Base-by-base conservation (phyloP, 495 filamentous ascomycete species). In the Haplographium delicatum region DNA sequence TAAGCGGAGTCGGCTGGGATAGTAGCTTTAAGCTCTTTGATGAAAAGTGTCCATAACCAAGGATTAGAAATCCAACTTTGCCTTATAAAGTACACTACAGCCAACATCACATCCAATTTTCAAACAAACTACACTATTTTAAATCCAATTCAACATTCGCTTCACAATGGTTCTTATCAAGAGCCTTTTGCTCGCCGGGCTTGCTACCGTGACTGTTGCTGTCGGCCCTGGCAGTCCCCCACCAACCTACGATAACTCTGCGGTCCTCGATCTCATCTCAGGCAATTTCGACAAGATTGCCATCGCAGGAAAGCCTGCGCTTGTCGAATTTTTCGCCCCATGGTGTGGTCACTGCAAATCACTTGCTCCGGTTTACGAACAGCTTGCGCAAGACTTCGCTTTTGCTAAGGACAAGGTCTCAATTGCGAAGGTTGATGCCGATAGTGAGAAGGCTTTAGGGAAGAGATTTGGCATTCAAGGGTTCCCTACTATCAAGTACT, bases 281-380 rank as follows among this genome's bases (percentile, higher is more conserved):
- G 69, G 67, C 53, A 96, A 96, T 72, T 96, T 97, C 66, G 90
- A 96, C 69, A 69, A 83, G 7, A 76, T 94, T 44, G 88, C 96
- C 52, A 78, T 97, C 26, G 90, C 86, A 47, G 89, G 89, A 64
- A 97, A 95, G 73, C 94, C 94, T 24, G 89, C 94, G 0, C 81
- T 98, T 28, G 93, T 98, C 52, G 93, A 98, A 66, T 98, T 98
- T 79, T 98, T 96, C 68, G 93, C 93, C 40, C 93, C 93, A 50
- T 98, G 93, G 93, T 98, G 94, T 68, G 94, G 94, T 39, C 89
- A 98, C 79, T 98, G 93, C 86, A 97, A 97, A 76, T 96, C 71
- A 53, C 86, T 98, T 8, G 94, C 91, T 18, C 93, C 93, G 33
- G 72, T 93, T 46, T 98, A 93, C 67, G 93, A 98, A 67, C 86